These are phyloP conservation scores for Cruciata laevipes DNA, from an alignment of 257 asterid species.

Conservation along the genomic window DNA sequence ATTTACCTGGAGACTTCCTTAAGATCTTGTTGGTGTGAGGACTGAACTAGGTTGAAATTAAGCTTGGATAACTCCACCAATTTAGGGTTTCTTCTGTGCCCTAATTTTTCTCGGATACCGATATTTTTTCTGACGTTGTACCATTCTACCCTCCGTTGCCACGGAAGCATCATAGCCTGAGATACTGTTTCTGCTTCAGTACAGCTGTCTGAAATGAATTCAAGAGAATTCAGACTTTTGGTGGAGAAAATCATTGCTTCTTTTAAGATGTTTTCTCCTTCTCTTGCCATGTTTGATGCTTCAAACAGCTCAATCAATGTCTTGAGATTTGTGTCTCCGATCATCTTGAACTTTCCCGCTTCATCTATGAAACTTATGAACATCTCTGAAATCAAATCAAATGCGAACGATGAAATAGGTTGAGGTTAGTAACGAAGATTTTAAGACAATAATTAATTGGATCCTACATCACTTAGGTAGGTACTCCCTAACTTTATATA, in stretches of 20 bases:
- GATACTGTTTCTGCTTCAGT: too few relatives aligned
- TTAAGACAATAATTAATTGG: too few relatives aligned
- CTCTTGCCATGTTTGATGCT: constrained; percentile 42
- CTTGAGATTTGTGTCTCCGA: constrained; percentile 12
- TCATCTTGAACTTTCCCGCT: constrained; percentile 13
- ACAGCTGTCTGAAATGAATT: background rate
- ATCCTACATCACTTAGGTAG: too few relatives aligned
- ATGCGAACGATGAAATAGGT: too few relatives aligned
- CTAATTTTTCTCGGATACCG: constrained; percentile 8
- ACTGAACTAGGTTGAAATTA: constrained; percentile 48
- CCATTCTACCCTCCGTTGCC: constrained; percentile 46
- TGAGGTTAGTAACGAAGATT: too few relatives aligned
- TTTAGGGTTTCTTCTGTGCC: background rate
- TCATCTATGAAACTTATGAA: constrained; percentile 13
- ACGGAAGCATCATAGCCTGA: constrained; percentile 20
- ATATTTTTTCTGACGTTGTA: constrained; percentile 35
- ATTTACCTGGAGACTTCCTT: constrained; percentile 38
- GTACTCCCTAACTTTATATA: too few relatives aligned
- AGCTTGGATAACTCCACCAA: constrained; percentile 39
- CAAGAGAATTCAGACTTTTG: background rate
- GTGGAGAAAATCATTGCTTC: constrained; percentile 20
- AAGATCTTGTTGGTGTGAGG: constrained; percentile 45
- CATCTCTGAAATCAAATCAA: constrained; percentile 24
- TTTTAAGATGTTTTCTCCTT: constrained; percentile 25
- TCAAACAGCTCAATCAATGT: constrained; percentile 25